A percentile compares a stretch with the other conserved stretches of the same genome.
Conservation (phyloP, 164 flowering plant species). For the grape (Vitis vinifera) region ASM3070453v1 NC_081808.1:2019501-2020000, state of each 20-base stretch:
- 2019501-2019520: slow-evolving; percentile 77
- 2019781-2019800: neutral
- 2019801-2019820: neutral
- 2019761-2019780: neutral
- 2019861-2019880: slow-evolving; percentile 83
- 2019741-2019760: neutral
- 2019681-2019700: slow-evolving; percentile 79
- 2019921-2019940: slow-evolving; percentile 61
- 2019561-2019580: slow-evolving; percentile 75
- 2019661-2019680: slow-evolving; percentile 73
- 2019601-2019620: slow-evolving; percentile 77
- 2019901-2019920: slow-evolving; percentile 70
- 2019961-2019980: slow-evolving; percentile 68
- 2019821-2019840: slow-evolving; percentile 79
- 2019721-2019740: slow-evolving; percentile 78
- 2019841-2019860: slow-evolving; percentile 81
- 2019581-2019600: slow-evolving; percentile 83
- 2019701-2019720: slow-evolving; percentile 83
- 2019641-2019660: slow-evolving; percentile 86
- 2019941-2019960: slow-evolving; percentile 87
- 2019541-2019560: slow-evolving; percentile 80
- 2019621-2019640: slow-evolving; percentile 86
- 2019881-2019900: slow-evolving; percentile 80
- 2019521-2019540: slow-evolving; percentile 84
- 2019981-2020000: slow-evolving; percentile 82